Conservation (phyloP, 345 rosid genomes). For the Bruguiera sexangula region DNA sequence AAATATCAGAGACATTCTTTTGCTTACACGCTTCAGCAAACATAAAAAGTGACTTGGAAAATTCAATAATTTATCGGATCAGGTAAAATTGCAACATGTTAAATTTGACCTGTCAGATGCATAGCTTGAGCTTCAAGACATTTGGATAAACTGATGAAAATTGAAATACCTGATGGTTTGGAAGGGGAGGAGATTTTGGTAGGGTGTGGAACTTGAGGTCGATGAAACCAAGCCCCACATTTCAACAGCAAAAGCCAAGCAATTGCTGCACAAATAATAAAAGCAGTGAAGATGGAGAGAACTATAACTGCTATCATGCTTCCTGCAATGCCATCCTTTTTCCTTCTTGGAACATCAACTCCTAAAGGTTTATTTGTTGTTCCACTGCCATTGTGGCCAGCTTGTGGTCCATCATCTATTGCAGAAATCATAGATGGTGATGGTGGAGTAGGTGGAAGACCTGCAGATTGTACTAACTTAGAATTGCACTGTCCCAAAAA, state of each 20-base stretch:
- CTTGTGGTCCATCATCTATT: conserved; percentile 34
- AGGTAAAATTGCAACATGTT: background rate
- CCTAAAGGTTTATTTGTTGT: conserved; percentile 53
- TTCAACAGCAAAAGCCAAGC: conserved; percentile 37
- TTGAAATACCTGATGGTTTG: conserved; percentile 43
- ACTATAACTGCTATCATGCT: conserved; percentile 43
- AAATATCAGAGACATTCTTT: background rate
- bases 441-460: conserved; percentile 72
- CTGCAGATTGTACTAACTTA: conserved; percentile 22
- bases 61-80: background rate
- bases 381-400: conserved; percentile 32
- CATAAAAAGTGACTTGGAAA: background rate
- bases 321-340: conserved; percentile 32
- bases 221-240: conserved; percentile 22
- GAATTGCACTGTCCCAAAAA: background rate
- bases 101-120: background rate
- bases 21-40: too few relatives aligned
- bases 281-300: conserved; percentile 46
- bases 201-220: conserved; percentile 22
- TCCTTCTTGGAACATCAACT: conserved; percentile 44
- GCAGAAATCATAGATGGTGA: conserved; percentile 33
- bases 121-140: background rate
- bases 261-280: conserved; percentile 35
- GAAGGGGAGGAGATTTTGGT: conserved; percentile 16
- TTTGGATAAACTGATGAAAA: background rate